Evolutionary conservation across 2,329 filamentous ascomycete genomes (phyloP).

Genomic region (Scedosporium boydii): DNA sequence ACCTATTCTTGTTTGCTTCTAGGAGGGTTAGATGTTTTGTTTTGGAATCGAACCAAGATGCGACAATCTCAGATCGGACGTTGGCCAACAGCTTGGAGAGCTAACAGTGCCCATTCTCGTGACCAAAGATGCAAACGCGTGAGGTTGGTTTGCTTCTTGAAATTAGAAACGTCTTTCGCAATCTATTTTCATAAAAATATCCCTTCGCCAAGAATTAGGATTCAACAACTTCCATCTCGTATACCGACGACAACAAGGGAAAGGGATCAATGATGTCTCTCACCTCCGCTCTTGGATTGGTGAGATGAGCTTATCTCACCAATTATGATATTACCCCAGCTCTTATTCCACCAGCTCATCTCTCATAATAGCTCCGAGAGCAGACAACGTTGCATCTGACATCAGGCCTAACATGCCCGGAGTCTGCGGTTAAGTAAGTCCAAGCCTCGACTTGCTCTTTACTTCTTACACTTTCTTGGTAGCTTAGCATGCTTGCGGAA

Average conservation of each 20-base stretch:
- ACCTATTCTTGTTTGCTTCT: no score
- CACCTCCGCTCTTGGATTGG: no score
- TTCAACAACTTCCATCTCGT: background rate
- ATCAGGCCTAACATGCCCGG: background rate
- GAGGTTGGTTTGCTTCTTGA: background rate
- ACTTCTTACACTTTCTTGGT: background rate
- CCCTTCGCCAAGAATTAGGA: background rate
- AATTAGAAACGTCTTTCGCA: background rate
- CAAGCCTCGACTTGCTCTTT: background rate
- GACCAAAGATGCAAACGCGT: background rate
- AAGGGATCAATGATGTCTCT: no score
- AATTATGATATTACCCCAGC: background rate
- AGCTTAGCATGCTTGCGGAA: no score
- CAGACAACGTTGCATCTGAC: background rate
- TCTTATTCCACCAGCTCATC: background rate
- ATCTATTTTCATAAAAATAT: background rate
- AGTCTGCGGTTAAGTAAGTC: background rate
- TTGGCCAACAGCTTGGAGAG: no score
- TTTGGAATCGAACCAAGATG: no score
- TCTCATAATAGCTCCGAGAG: background rate
- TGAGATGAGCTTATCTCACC: no score
- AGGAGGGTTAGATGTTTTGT: no score
- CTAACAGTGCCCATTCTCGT: no score
- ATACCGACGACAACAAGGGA: background rate
- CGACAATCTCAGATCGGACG: no score